Evolutionary conservation across 257 asterid genomes (phyloP), one percentile per base, ranked within the genome.

Genomic region (Cinchona pubescens): DNA sequence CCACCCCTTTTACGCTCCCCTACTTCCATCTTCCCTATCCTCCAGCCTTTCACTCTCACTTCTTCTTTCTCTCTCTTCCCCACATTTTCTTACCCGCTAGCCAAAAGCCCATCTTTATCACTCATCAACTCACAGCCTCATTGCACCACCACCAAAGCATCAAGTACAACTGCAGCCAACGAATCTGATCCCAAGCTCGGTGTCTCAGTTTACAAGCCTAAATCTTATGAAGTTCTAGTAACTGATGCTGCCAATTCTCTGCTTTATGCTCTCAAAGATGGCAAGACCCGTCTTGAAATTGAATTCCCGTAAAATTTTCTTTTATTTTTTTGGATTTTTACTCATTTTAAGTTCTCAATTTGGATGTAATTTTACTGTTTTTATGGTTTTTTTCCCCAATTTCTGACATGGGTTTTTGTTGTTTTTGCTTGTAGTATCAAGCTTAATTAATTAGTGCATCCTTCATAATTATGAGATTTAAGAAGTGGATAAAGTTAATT

Each of bases 171-270:
- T 37, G 81, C 96, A 15, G 86, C 79, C 34, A 68, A 85, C n/a
- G 92, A 75, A 48, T 72, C 63, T 13, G 82, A 87, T 84, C 92
- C 92, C 0, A 88, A 81, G 88, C 82, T 80, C 49, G 99, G 99
- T 1, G 99, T 95, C 43, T 75, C 98, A 7, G 90, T 95, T 69
- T 95, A 95, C 88, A 95, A 92, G 87, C 98, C 99, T 72, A 88
- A 69, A 68, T 92, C 99, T 0, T 95, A 95, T 23, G 90, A 91
- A 62, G 92, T 92, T 48, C 96, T 95, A 56, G 94, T 86, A 9
- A 71, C 93, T 3, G 99, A 94, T 83, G 99, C 99, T 29, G 94
- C 98, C 63, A 82, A 84, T 79, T 85, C 91, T 59, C 96, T 94
- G 30, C 82, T 55, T 83, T 82, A 71, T 74, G 98, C 98, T 63